These are phyloP conservation scores for Dendrostoma leiphaemia DNA, from an alignment of 2,329 filamentous ascomycete genomes.

Conservation along the genomic window DNA sequence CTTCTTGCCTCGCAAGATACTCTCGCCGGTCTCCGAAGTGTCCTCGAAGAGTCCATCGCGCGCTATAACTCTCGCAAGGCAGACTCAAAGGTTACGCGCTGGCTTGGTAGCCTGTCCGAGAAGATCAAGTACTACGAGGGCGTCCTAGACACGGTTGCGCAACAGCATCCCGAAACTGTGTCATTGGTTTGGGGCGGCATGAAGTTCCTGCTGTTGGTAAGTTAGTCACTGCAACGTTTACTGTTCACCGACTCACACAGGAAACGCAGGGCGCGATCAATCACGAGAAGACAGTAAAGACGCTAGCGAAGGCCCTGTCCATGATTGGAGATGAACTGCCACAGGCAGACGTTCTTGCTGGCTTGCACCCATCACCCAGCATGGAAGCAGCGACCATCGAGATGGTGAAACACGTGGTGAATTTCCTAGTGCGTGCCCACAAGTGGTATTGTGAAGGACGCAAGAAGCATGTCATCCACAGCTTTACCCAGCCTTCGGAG, in stretches of 20 bases:
- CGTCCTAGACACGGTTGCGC: conserved; percentile 22
- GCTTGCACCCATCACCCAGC: conserved; percentile 19
- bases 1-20: background rate
- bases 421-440: conserved; percentile 21
- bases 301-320: conserved; percentile 20
- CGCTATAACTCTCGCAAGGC: background rate
- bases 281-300: conserved; percentile 2
- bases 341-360: conserved; percentile 9
- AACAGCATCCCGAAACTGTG: conserved; percentile 26
- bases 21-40: background rate
- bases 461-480: conserved; percentile 15
- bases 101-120: background rate
- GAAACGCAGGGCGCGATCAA: background rate
- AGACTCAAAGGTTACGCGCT: background rate
- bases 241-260: background rate
- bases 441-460: conserved; percentile 22
- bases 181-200: conserved; percentile 25
- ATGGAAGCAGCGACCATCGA: conserved; percentile 22
- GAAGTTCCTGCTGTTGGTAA: conserved; percentile 25
- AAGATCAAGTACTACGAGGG: background rate
- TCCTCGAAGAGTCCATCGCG: background rate
- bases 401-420: conserved; percentile 21
- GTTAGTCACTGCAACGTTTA: background rate
- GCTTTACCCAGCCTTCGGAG: conserved; percentile 20
- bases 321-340: conserved; percentile 21